Evolutionary conservation across 495 filamentous ascomycete species (phyloP), one percentile per base, ranked within the genome.

Genomic region (Paragyromitra xinjiangensis): DNA sequence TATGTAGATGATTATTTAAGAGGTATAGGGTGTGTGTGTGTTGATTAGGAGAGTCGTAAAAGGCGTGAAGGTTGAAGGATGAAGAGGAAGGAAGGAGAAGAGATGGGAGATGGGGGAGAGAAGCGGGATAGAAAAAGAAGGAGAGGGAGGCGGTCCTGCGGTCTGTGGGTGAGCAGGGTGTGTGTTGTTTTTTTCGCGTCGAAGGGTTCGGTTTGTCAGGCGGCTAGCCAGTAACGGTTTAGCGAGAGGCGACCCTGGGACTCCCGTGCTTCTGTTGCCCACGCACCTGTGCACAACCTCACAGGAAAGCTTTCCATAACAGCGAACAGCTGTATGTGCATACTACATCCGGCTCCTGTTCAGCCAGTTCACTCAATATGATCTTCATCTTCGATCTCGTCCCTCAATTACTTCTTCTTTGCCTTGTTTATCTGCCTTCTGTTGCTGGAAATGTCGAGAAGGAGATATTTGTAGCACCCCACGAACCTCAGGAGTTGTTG

Each of bases 381-480:
- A 81, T 78, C 40, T 81, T 51, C 75, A 77, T 65, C 48, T 45
- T 26, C 37, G 16, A 71, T 79, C 8, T 85, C 55, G 58, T 83
- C 66, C 63, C 84, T 51, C 67, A 37, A 64, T 71, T 42, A 26
- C 12, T 79, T 85, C 71, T 73, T 73, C 71, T 73, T 72, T 75
- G 93, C 89, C 81, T 77, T 26, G 24, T 29, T 50, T 12, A 40
- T 19, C 44, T 77, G 22, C 62, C 74, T 61, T 67, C 19, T 8
- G 77, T 72, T 44, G 45, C 26, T n/a, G 77, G 40, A 50, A 98
- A 99, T 83, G 91, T 92, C 74, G 95, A 99, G 83, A 99, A 99
- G 83, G 87, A 88, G 79, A 93, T 99, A 80, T 98, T 99, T 85
- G 83, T 91, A 53, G 94, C 87, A 26, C 95, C 95, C 42, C 63